Evolutionary conservation across 139 green algal genomes (phyloP), one percentile per base, ranked within the genome.

Genomic region (Choricystis sp.): DNA sequence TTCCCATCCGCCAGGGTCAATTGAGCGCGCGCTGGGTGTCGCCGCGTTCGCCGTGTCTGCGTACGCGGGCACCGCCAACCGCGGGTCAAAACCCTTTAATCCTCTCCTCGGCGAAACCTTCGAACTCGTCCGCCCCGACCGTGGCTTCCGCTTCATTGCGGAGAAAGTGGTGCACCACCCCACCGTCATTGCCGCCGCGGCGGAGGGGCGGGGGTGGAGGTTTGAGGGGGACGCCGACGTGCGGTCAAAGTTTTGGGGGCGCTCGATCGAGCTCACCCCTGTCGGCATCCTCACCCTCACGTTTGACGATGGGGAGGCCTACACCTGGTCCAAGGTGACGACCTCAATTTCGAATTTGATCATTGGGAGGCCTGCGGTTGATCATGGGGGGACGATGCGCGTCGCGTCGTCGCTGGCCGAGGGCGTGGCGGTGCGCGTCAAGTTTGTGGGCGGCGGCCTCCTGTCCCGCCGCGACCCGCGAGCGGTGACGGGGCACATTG

Each of bases 171-270:
- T 81, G 58, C 86, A 94, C 70, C 85, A 93, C 72, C 86, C 86
- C 24, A 92, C 83, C 22, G 79, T 91, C 31, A 76, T 94, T 19
- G 81, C 83, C 21, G 78, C 76, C 0, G 29, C 78, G 31, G 72
- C 71, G 3, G 66, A 91, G 71, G 86, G 85, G 28, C 64, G 67
- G 29, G 70, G 74, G 28, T 94, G 86, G 86, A 66, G 19, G 21
- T 73, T 81, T 23, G 74, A 83, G 59, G 89, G 74, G 24, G 89
- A 96, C 64, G 69, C 77, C 1, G 90, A 95, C 62, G 72, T 92
- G 56, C 86, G 86, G 74, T 89, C 67, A 76, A 93, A 89, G 75
- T 96, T 96, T 75, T 96, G 89, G 89, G 89, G 89, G 27, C 87
- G 85, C 60, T 83, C 66, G 63, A 89, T 95, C 59, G 83, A 94